phyloP scores from a whole-genome alignment of 148 eudicot genomes.

The Rhododendron henanense region DNA sequence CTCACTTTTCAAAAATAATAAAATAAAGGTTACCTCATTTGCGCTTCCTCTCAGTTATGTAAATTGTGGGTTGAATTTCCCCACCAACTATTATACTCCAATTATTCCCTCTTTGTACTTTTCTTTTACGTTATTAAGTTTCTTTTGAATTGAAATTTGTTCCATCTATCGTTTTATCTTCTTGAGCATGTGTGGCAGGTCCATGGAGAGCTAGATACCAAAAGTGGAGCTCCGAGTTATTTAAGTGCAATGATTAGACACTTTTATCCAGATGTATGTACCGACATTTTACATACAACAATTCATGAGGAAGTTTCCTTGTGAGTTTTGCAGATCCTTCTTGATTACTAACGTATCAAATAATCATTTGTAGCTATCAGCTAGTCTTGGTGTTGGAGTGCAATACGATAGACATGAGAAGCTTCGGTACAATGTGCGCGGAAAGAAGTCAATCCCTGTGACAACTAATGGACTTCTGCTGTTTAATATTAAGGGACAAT shows the following conservation, averaged over 20 bases:
- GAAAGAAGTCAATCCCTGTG: conserved; percentile 71
- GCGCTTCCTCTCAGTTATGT: background rate
- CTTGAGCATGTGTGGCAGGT: conserved; percentile 31
- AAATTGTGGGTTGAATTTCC: background rate
- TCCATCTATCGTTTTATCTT: background rate
- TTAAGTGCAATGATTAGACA: conserved; percentile 54
- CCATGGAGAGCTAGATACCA: conserved; percentile 86
- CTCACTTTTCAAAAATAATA: too few relatives aligned
- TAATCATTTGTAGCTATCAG: conserved; percentile 41
- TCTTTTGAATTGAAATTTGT: background rate
- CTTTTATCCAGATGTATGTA: conserved; percentile 62
- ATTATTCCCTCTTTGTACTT: background rate
- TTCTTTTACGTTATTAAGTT: background rate
- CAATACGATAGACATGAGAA: conserved; percentile 52
- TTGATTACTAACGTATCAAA: background rate
- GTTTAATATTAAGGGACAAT: conserved; percentile 74
- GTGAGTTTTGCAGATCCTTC: background rate
- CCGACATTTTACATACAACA: background rate
- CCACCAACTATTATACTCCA: background rate
- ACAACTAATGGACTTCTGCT: conserved; percentile 46
- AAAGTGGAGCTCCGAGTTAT: conserved; percentile 56
- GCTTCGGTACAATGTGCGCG: conserved; percentile 52
- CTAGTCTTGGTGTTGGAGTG: conserved; percentile 68
- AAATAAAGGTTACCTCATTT: too few relatives aligned
- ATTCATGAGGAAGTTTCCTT: background rate